Evolutionary conservation across 495 filamentous ascomycete species (phyloP), one percentile per base, ranked within the genome.

Genomic region (Daldinia childiae): DNA sequence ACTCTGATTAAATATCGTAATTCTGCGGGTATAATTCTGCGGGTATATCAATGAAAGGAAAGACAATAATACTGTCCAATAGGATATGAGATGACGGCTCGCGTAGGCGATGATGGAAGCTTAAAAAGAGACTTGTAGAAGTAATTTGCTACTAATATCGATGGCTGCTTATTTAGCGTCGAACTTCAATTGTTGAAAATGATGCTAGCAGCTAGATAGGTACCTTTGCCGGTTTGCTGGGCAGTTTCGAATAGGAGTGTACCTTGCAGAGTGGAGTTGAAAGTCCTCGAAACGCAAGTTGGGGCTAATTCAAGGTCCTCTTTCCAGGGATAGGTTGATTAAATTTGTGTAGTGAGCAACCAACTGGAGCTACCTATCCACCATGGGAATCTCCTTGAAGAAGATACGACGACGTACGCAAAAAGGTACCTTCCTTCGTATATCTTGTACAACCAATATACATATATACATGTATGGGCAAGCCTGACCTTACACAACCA

Each of bases 221-320:
- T 48, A 50, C 52, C n/a, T 64, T 50, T 57, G 50, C 38, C 68
- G 60, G 51, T 55, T 68, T 30, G 9, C 43, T 27, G 41, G 41
- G 50, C 24, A 61, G 57, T 68, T 68, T 62, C 61, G 55, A 68
- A 55, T 58, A 62, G 30, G 55, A 62, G 65, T 73, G 70, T 73
- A 68, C 70, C 65, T 73, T 69, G 65, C 65, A 73, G 65, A 68
- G 70, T 69, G 70, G 70, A 61, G 65, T 64, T 51, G 14, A 32
- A 24, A 68, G 64, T 72, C 58, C 61, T 64, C 55, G 59, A 66
- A 72, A 71, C 68, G 54, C 58, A 51, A 36, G 45, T 41, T 60
- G 58, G 62, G 48, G 15, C 41, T 29, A 58, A 58, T 27, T 58
- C 17, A 1, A 56, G 11, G 38, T 17, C 39, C 39, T 38, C 62